A percentile compares a stretch with the other conserved stretches of the same genome.
These are phyloP conservation scores for Leucoagaricus sp. DNA, from an alignment of 1,284 basidiomycete species.

Conservation along the genomic window DNA sequence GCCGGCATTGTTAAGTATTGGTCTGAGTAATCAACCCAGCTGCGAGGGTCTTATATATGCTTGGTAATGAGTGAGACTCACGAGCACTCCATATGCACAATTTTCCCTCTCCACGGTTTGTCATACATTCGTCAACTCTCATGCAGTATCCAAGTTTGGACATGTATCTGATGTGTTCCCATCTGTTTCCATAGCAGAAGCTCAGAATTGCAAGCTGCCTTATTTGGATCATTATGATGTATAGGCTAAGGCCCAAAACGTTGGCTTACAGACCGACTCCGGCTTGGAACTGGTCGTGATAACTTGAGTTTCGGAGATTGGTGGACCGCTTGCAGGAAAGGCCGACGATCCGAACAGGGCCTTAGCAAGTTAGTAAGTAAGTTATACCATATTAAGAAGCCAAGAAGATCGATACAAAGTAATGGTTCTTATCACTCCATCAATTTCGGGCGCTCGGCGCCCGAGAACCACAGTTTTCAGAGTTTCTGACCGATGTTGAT, in stretches of 20 bases:
- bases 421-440: background rate
- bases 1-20: slow-evolving; percentile 14
- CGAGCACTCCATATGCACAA: background rate
- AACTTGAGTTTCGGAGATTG: too few species aligned
- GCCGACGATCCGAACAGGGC: too few species aligned
- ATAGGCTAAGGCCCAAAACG: too few species aligned
- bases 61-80: background rate
- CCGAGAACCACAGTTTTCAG: slow-evolving; percentile 19
- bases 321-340: too few species aligned
- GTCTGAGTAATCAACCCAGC: background rate
- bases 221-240: too few species aligned
- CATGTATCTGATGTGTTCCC: background rate
- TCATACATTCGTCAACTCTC: background rate
- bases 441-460: background rate
- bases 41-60: background rate
- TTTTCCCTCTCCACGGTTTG: background rate
- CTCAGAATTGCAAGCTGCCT: too few species aligned
- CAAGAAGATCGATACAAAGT: background rate
- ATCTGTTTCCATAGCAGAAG: too few species aligned
- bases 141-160: background rate
- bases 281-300: too few species aligned
- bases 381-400: too few species aligned
- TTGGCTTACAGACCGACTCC: too few species aligned
- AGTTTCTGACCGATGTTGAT: slow-evolving; percentile 31
- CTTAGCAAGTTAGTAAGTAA: too few species aligned